Percentiles rank a stretch among this genome's conserved stretches.
phyloP scores from a whole-genome alignment of 148 eudicot genomes.

The Arctostaphylos glauca region DNA sequence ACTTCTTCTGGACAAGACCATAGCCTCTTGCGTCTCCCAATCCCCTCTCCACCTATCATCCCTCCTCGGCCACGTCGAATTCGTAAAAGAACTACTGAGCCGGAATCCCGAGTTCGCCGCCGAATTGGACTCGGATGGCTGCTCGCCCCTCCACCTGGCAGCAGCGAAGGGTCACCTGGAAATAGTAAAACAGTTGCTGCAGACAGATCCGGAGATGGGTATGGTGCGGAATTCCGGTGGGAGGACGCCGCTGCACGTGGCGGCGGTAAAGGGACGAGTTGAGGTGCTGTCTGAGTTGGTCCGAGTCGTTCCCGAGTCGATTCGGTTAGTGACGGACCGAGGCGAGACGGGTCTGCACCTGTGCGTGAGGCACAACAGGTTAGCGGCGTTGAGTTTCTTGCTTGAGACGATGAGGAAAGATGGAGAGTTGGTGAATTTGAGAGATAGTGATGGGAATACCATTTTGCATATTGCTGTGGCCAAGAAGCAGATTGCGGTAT shows the following conservation, averaged over 20 bases:
- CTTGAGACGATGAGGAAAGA: conserved; percentile 9
- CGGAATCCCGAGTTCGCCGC: conserved; percentile 21
- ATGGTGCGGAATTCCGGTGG: conserved; percentile 22
- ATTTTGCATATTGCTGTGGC: conserved; percentile 28
- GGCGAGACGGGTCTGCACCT: conserved; percentile 32
- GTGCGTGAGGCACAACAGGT: conserved; percentile 19
- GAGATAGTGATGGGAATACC: conserved; percentile 28
- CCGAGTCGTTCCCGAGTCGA: conserved; percentile 12
- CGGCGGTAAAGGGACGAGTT: conserved; percentile 26
- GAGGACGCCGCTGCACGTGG: conserved; percentile 25
- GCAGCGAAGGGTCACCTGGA: conserved; percentile 23
- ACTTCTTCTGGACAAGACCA: conserved; percentile 11
- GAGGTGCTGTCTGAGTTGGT: conserved; percentile 20
- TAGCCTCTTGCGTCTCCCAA: conserved; percentile 19
- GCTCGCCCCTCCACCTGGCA: conserved; percentile 32
- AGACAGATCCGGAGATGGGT: conserved; percentile 11
- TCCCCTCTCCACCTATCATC: conserved; percentile 34
- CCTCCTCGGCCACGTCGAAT: conserved; percentile 24
- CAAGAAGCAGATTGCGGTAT: conserved; percentile 26
- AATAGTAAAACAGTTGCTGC: background rate
- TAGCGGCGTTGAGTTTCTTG: conserved; percentile 23
- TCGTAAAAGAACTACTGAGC: conserved; percentile 12
- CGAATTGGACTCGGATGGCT: conserved; percentile 21
- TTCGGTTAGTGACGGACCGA: conserved; percentile 7
- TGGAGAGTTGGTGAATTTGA: conserved; percentile 14